Conservation (phyloP, 2,329 filamentous ascomycete genomes). For the Trichoderma sp. region DNA sequence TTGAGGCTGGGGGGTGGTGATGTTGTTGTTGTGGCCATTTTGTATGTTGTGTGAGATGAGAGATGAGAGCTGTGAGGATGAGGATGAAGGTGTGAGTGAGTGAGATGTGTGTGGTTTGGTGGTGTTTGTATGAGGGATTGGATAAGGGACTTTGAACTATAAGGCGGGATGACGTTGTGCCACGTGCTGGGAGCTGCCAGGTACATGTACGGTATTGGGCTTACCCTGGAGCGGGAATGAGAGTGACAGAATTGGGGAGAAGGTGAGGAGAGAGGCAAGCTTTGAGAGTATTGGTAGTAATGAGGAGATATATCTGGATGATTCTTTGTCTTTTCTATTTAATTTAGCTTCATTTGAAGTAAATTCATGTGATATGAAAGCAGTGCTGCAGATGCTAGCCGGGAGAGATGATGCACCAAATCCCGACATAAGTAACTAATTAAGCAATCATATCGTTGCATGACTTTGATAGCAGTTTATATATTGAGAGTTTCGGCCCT, state of each 20-base stretch:
- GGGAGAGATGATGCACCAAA: too few species aligned
- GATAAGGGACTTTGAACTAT: not conserved
- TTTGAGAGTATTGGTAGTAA: not conserved
- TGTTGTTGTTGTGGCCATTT: not conserved
- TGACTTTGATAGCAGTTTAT: too few species aligned
- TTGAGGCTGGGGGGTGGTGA: not conserved
- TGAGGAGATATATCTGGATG: not conserved
- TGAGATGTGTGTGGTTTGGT: not conserved
- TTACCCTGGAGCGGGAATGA: not conserved
- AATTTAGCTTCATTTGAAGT: too few species aligned
- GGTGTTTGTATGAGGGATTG: not conserved
- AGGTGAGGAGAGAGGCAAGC: not conserved
- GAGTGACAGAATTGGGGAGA: too few species aligned
- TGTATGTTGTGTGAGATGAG: too few species aligned
- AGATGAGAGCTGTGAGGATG: not conserved
- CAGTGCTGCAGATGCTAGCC: too few species aligned
- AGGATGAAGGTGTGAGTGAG: not conserved
- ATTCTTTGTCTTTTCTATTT: too few species aligned
- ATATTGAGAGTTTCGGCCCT: too few species aligned
- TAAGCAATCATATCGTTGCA: too few species aligned
- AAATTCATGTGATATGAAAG: too few species aligned
- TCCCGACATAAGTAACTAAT: too few species aligned
- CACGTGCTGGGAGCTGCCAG: not conserved
- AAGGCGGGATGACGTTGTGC: conserved; percentile 15
- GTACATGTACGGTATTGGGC: not conserved